phyloP scores from a whole-genome alignment of 2,329 filamentous ascomycete genomes.

The Xenoacremonium recifei region DNA sequence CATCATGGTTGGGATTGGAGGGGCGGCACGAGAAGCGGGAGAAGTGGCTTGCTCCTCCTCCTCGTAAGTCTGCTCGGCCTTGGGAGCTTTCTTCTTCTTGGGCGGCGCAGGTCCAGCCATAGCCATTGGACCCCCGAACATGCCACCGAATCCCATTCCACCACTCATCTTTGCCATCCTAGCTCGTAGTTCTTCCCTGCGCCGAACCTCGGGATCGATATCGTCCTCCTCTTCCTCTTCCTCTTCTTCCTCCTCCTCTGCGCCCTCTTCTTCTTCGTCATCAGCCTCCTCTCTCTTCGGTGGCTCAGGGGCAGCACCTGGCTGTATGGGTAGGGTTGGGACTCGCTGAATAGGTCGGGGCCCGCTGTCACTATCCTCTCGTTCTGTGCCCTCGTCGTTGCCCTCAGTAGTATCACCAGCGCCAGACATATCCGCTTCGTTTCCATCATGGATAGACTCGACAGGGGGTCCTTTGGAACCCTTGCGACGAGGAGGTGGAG shows the following conservation, averaged over 20 bases:
- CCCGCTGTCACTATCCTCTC: constrained; percentile 71
- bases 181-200: constrained; percentile 84
- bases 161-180: constrained; percentile 99
- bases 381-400: constrained; percentile 62
- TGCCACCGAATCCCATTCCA: constrained; percentile 93
- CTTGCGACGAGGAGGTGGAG: constrained; percentile 50
- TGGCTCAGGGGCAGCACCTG: constrained; percentile 16
- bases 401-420: constrained; percentile 64
- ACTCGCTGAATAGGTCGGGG: constrained; percentile 37
- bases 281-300: constrained; percentile 51
- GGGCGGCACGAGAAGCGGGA: constrained; percentile 42
- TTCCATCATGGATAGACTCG: constrained; percentile 55
- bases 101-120: constrained; percentile 51
- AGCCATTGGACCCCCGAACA: constrained; percentile 77
- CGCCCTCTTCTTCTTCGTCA: constrained; percentile 67
- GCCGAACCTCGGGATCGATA: constrained; percentile 80
- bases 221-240: constrained; percentile 81
- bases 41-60: constrained; percentile 42
- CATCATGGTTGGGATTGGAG: constrained; percentile 60
- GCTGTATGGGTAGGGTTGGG: constrained; percentile 32
- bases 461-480: constrained; percentile 45
- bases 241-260: constrained; percentile 57
- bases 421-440: constrained; percentile 64
- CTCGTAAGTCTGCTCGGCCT: constrained; percentile 40
- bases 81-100: constrained; percentile 53